Evolutionary conservation across 2,329 filamentous ascomycete genomes (phyloP).

Genomic region (Alternaria sp.): DNA sequence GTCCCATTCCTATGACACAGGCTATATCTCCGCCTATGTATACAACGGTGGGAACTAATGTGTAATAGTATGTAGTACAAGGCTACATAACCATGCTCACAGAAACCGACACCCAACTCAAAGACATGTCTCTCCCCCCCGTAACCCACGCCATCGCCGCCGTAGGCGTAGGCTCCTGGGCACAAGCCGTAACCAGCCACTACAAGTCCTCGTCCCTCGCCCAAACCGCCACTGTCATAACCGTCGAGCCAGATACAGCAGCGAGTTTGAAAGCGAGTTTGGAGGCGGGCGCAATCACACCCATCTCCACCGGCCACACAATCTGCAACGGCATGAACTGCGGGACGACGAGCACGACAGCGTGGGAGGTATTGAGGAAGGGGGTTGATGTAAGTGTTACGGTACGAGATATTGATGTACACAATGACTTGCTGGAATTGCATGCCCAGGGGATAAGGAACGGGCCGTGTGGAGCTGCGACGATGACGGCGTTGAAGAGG

Average conservation of each 20-base stretch:
- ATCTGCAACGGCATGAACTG: constrained; percentile 80
- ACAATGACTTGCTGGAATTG: constrained; percentile 64
- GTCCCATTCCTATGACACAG: constrained; percentile 4
- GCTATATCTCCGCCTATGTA: background rate
- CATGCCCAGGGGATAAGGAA: constrained; percentile 53
- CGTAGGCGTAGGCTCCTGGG: constrained; percentile 75
- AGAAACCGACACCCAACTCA: constrained; percentile 70
- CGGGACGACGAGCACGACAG: constrained; percentile 69
- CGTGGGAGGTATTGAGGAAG: constrained; percentile 66
- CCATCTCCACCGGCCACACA: constrained; percentile 64
- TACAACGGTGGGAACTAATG: constrained; percentile 5
- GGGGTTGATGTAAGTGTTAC: constrained; percentile 67
- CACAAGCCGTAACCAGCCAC: constrained; percentile 70
- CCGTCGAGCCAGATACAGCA: constrained; percentile 73
- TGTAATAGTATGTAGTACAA: constrained; percentile 72
- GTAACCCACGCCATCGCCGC: constrained; percentile 66
- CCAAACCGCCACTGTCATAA: constrained; percentile 57
- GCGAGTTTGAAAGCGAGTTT: constrained; percentile 64
- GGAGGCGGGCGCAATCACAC: constrained; percentile 54
- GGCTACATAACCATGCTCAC: constrained; percentile 76
- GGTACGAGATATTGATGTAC: constrained; percentile 68
- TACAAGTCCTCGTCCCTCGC: constrained; percentile 59
- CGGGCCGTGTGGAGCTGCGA: constrained; percentile 69
- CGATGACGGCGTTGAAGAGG: constrained; percentile 63
- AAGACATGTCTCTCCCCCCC: constrained; percentile 41